A percentile compares a stretch with the other conserved stretches of the same genome.
phyloP scores from a whole-genome alignment of 177 flowering plant species.

The Vitis hybrid region DNA sequence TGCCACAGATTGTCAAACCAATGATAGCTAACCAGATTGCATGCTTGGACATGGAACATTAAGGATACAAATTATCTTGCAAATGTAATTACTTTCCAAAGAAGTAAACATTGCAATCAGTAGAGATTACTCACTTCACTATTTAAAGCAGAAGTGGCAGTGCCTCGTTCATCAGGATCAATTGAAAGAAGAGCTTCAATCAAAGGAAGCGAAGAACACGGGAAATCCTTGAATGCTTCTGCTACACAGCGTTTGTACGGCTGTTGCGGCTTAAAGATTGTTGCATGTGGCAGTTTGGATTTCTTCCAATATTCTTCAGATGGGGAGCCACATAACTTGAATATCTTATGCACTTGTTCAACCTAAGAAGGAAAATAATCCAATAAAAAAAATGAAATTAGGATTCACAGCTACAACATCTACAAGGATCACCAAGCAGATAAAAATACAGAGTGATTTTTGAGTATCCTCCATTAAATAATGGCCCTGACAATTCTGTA shows the following conservation, averaged over 20 bases:
- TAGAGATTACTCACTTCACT: slow-evolving; percentile 49
- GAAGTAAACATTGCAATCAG: not conserved
- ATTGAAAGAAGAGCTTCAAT: slow-evolving; percentile 59
- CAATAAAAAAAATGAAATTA: not conserved
- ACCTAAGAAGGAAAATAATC: slow-evolving; percentile 33
- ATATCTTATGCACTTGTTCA: slow-evolving; percentile 76
- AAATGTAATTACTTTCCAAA: not conserved
- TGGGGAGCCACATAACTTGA: slow-evolving; percentile 79
- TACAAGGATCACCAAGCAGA: no score
- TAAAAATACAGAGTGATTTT: no score
- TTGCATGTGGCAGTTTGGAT: slow-evolving; percentile 59
- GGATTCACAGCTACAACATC: not conserved
- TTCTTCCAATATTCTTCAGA: slow-evolving; percentile 74
- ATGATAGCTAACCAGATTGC: not conserved
- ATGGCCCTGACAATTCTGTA: no score
- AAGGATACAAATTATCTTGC: not conserved
- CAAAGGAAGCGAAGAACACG: slow-evolving; percentile 50
- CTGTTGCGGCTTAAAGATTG: slow-evolving; percentile 66
- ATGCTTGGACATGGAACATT: not conserved
- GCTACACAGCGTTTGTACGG: slow-evolving; percentile 57
- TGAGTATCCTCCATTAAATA: no score
- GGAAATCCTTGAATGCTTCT: slow-evolving; percentile 66
- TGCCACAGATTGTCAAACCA: not conserved
- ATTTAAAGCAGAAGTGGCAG: slow-evolving; percentile 57
- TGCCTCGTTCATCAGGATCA: slow-evolving; percentile 54